Conservation (phyloP, 805 yeast species). For the Suhomyces xylopsoci region DNA sequence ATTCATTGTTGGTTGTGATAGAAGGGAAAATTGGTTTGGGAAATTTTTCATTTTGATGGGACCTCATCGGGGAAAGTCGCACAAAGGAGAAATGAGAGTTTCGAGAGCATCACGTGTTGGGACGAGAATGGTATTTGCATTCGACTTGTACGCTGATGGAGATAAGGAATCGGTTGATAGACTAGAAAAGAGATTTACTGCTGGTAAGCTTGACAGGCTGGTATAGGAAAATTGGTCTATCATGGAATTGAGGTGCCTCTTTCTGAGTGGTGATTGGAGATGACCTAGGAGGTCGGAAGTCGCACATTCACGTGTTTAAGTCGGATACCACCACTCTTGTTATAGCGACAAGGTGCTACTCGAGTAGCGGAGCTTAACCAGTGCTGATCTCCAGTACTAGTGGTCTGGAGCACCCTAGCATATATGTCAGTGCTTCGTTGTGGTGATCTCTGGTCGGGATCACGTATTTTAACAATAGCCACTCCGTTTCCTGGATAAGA, state of each 20-base stretch:
- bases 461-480: background rate
- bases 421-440: background rate
- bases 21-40: slow-evolving; percentile 2
- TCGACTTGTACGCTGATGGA: background rate
- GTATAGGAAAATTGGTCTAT: background rate
- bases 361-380: background rate
- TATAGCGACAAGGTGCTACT: background rate
- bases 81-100: background rate
- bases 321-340: background rate
- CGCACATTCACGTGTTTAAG: background rate
- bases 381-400: background rate
- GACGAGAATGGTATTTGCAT: background rate
- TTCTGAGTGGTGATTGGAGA: background rate
- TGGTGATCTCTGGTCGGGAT: background rate
- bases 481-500: background rate
- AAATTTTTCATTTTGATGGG: slow-evolving; percentile 7
- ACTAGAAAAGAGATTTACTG: background rate
- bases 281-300: background rate
- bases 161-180: background rate
- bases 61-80: slow-evolving; percentile 9
- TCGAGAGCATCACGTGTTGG: background rate
- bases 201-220: background rate
- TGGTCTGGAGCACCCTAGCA: background rate
- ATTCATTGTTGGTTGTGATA: slow-evolving; percentile 42
- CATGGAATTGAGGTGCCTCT: background rate